Evolutionary conservation across 805 yeast species (phyloP), one percentile per base, ranked within the genome.

Genomic region (Ogataea sp.): DNA sequence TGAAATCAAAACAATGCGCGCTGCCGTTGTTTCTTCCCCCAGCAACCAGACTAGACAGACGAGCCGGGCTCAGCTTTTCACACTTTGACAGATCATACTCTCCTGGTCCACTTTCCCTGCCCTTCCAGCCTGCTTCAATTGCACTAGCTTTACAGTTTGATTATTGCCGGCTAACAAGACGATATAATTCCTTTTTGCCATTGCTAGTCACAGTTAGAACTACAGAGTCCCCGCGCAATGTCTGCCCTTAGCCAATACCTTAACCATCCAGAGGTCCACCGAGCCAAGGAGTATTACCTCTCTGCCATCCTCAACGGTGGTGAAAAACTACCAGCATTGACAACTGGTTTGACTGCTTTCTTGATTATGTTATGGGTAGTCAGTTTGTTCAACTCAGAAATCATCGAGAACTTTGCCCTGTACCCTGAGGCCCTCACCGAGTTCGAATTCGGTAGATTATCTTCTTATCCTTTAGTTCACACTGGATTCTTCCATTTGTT

Each of bases 391-490:
- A 31, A 46, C n/a, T 42, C 52, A 3, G 49, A 41, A 35, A 42
- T 65, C 39, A 57, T 55, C 41, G 65, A 61, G 37, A 44, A 54
- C 28, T 70, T 80, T 55, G 58, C 73, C 10, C 65, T 83, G 43
- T 64, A 67, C 32, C 83, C 93, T 13, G 55, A 64, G 37, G 75
- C 85, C 2, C 82, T 35, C 4, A 62, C 73, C 42, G 49, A 56
- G 9, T 45, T 73, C 25, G 67, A 77, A 38, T 46, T 79, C 45
- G 70, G 70, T 52, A 54, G 74, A 32, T 52, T 81, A n/a, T 78
- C 93, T 8, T 70, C 84, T 48, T 87, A 83, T 55, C 83, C 88
- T 2, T 59, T 86, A 50, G 77, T 76, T 23, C 96, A 87, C 58
- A 50, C 64, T n/a, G 69, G 73, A 18, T 45, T 75, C 18, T 43